Evolutionary conservation across 768 basidiomycete genomes (phyloP), one percentile per base, ranked within the genome.

Genomic region (Leccinum broughii): DNA sequence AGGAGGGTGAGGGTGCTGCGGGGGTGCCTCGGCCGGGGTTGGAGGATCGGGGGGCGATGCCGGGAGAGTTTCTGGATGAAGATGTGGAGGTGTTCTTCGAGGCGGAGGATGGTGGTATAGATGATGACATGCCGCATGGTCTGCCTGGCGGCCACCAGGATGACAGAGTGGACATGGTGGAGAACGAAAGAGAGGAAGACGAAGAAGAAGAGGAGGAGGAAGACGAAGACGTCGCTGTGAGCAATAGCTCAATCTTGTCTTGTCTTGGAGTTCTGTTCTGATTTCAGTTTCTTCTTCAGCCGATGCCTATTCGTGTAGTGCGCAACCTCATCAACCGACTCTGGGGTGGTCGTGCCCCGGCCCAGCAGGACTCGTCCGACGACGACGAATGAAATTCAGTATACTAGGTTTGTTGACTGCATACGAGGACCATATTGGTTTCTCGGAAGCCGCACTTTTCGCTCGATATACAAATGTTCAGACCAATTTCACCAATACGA

Each of bases 241-340:
- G 84, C 9, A 6, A 20, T 59, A 11, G 0, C 17, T 20, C 6
- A 1, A 32, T 20, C 14, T 20, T 30, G 8, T 30, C 28, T 0
- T 34, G 34, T 9, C 7, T 4, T 2, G 15, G 26, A 30, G 41
- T 51, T 30, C 30, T 56, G n/a, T 39, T 34, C n/a, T 59, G 28
- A 56, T 20, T 8, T 32, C 14, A 3, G 17, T 24, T 14, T 8
- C 30, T 57, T 54, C n/a, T 54, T 11, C 54, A 89, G 88, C 81
- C 85, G 3, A 74, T 90, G 67, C 86, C 86, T 10, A 70, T 83
- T 24, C 81, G 85, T 2, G 68, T 86, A 7, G 70, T 89, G 2
- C 77, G 85, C 11, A 86, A 85, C 65, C 72, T 90, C 7, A 60
- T 90, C 44, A 81, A 80, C 54, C 75, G 85, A 9, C 80, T 90